Evolutionary conservation across 2,329 filamentous ascomycete genomes (phyloP), one percentile per base, ranked within the genome.

Genomic region (Fusarium continuum): DNA sequence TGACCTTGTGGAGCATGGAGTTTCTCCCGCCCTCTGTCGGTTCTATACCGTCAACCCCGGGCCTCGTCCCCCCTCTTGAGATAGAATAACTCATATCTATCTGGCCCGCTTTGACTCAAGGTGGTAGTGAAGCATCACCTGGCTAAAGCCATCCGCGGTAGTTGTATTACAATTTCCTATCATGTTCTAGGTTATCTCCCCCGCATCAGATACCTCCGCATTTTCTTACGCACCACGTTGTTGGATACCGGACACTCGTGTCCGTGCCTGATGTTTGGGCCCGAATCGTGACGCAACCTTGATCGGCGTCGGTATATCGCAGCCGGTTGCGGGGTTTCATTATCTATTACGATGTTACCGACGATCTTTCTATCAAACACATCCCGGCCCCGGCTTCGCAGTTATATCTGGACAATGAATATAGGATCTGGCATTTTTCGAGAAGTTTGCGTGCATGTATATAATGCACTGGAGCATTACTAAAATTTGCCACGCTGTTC

Each of bases 101-200:
- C 34, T 17, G 34, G 34, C 17, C 34, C 34, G 51, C 38, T 19
- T 38, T 28, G 29, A 14, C 34, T 10, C 17, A 28, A 29, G 9
- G 38, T 44, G 16, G 26, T 17, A 52, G 8, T n/a, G 34, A 59
- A 28, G 55, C 54, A 65, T 65, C 61, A 64, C 28, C 49, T 65
- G 61, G 35, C 22, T 44, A 31, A 55, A 64, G 43, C 54, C 48
- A 49, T 45, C 39, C 22, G 54, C 55, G 56, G 35, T 26, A 64
- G 40, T 48, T 64, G 61, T 56, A 39, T 28, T 19, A 19, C 41
- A 41, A 50, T 57, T 65, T 56, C 61, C 61, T 64, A 65, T 64
- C 52, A 32, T 34, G 61, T 28, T 65, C 61, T 65, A 64, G 61
- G 53, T 32, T 35, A 53, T 56, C 36, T 40, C 36, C 59, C 51